phyloP scores from a whole-genome alignment of 345 rosid genomes.

The Brassica cretica region DNA sequence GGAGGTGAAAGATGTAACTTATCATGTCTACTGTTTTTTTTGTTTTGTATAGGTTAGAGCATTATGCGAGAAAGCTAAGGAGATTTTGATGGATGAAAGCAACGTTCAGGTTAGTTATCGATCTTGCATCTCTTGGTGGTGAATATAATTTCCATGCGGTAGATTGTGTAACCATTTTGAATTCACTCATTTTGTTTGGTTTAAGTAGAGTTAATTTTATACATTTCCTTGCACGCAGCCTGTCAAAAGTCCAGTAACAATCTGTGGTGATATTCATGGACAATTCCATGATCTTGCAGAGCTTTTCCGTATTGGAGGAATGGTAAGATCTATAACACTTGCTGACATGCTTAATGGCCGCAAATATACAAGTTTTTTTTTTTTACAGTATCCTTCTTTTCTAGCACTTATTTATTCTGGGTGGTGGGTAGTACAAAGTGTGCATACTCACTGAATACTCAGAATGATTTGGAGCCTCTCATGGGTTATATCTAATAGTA shows the following conservation, averaged over 20 bases:
- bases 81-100: conserved; percentile 96
- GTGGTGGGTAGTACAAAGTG: background rate
- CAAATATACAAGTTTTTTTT: conserved; percentile 3
- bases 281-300: conserved; percentile 99
- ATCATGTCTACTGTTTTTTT: background rate
- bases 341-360: conserved; percentile 2
- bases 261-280: conserved; percentile 99
- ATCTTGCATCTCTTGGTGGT: conserved; percentile 13
- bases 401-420: conserved; percentile 5
- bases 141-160: background rate
- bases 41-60: conserved; percentile 60
- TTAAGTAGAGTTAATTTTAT: conserved; percentile 16
- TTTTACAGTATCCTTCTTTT: background rate
- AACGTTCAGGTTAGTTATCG: conserved; percentile 80
- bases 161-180: conserved; percentile 8
- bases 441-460: conserved; percentile 1
- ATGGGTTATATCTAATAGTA: conserved; percentile 7
- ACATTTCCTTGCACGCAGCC: conserved; percentile 52
- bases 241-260: conserved; percentile 96
- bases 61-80: conserved; percentile 95
- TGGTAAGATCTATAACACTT: conserved; percentile 50
- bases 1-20: background rate
- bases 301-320: conserved; percentile 97
- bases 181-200: conserved; percentile 5
- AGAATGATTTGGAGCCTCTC: background rate